Evolutionary conservation across 1,284 basidiomycete genomes (phyloP), one percentile per base, ranked within the genome.

Genomic region (Pseudozyma thailandica): DNA sequence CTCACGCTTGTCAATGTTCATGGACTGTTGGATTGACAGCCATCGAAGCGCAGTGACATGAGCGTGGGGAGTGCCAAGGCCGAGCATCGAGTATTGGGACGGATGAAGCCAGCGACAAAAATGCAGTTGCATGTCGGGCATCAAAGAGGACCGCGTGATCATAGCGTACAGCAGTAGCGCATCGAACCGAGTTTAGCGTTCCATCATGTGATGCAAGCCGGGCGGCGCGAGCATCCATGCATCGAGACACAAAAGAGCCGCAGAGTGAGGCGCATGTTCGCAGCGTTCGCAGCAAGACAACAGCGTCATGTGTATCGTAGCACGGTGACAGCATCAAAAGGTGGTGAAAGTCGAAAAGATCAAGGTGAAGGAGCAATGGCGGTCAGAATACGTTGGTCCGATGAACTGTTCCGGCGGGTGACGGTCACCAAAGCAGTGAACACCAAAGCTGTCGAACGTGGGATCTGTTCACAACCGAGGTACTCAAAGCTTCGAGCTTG

Each of bases 1-100:
- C 75, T 57, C 49, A 77, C 75, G 74, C 68, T 78, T 78, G 74
- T 78, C 75, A 42, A 78, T 65, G 64, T 78, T 78, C 54, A 73
- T 69, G 33, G 74, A 64, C 75, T 77, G 69, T 74, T 51, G 55
- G 16, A 15, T 15, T 2, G 25, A 49, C 63, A 56, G 57, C 42
- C 26, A 30, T 7, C 13, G 20, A 4, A 30, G 18, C 30, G 23
- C 48, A 66, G 39, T n/a, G 63, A 56, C 44, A 27, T 2, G 25
- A 31, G 23, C 50, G 57, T 28, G 31, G 35, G 42, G 30, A 3
- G 23, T 31, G 18, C 26, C 16, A 7, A n/a, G n/a, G n/a, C n/a
- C n/a, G n/a, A n/a, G n/a, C n/a, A n/a, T n/a, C n/a, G n/a, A n/a
- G n/a, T n/a, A n/a, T n/a, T n/a, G n/a, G n/a, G n/a, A n/a, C n/a